Evolutionary conservation across 1,284 basidiomycete genomes (phyloP), one percentile per base, ranked within the genome.

Genomic region (Apiotrichum akiyoshidainum): DNA sequence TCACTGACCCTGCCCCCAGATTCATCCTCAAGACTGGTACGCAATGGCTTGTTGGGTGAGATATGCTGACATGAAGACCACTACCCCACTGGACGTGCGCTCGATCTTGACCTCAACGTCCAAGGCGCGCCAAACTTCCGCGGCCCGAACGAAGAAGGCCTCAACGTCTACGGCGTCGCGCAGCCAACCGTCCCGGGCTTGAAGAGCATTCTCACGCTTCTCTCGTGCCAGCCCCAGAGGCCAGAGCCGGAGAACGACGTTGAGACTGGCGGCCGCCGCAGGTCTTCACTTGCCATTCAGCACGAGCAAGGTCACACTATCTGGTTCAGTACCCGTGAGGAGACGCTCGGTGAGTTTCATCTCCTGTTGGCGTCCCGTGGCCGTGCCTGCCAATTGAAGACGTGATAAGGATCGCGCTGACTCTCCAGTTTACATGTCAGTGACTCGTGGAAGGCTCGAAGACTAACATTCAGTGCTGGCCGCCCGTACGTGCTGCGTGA

Each of bases 401-500:
- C 7, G 26, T 31, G 26, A 31, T 31, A 31, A 31, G 26, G 26
- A 31, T 31, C 7, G 90, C 63, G 11, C 53, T 68, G 42, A 63
- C 54, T 55, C 11, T 31, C 62, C 40, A 71, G 71, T 72, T 33
- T 71, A 70, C 60, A 70, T 71, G 73, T 73, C n/a, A 21, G 10
- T 47, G 46, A 17, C 5, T 26, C 26, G 8, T 14, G 13, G 22
- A 17, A 1, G 16, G 2, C 17, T 57, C 64, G 61, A 59, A 78
- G 84, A 86, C 95, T 44, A 58, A 35, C 45, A 94, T 93, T 55
- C 51, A 94, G 98, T 60, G 93, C 91, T 54, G 92, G 92, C 13
- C 74, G 93, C 34, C 93, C 96, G 0, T 99, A 96, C 69, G 95
- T 99, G 14, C 82, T 99, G n/a, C 84, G 96, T 51, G 95, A 99